These are phyloP conservation scores for Verticillium klebahnii DNA, from an alignment of 2,329 filamentous ascomycete species.

Conservation along the genomic window DNA sequence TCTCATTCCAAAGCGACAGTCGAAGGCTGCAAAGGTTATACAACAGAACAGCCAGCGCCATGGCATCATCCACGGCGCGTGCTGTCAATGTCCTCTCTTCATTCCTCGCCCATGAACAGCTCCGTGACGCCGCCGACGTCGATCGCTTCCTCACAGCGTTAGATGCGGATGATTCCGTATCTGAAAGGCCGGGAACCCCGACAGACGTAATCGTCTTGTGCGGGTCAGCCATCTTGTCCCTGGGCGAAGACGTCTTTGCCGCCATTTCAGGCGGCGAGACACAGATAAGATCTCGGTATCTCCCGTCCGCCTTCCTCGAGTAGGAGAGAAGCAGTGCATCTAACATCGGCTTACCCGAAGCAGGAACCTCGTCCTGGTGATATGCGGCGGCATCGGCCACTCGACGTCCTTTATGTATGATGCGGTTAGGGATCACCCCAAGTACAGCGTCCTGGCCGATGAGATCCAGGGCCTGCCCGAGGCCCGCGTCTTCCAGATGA, in stretches of 20 bases:
- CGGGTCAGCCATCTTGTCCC: conserved; percentile 8
- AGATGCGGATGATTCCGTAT: not conserved
- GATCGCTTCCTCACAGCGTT: conserved; percentile 1
- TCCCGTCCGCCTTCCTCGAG: not conserved
- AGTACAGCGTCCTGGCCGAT: conserved; percentile 18
- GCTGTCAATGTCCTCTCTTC: conserved; percentile 6
- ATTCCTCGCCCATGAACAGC: conserved; percentile 6
- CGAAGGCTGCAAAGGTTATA: too few relatives aligned
- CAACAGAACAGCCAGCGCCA: too few relatives aligned
- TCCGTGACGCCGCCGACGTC: not conserved
- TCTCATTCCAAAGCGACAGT: too few relatives aligned
- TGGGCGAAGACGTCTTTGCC: conserved; percentile 6
- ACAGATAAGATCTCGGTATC: not conserved
- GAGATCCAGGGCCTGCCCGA: conserved; percentile 30
- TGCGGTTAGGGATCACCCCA: conserved; percentile 26
- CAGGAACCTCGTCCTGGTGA: conserved; percentile 21
- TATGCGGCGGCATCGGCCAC: conserved; percentile 40
- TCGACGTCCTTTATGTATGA: conserved; percentile 36
- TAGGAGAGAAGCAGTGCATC: not conserved
- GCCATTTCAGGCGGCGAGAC: not conserved
- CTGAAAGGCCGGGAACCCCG: not conserved
- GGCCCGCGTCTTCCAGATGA: conserved; percentile 29
- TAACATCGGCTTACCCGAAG: not conserved
- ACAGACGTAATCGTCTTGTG: conserved; percentile 10
- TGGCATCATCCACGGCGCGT: too few relatives aligned